Percentiles rank a stretch among this genome's conserved stretches.
phyloP scores from a whole-genome alignment of 2,329 filamentous ascomycete species.

The Blumeriella jaapii region DNA sequence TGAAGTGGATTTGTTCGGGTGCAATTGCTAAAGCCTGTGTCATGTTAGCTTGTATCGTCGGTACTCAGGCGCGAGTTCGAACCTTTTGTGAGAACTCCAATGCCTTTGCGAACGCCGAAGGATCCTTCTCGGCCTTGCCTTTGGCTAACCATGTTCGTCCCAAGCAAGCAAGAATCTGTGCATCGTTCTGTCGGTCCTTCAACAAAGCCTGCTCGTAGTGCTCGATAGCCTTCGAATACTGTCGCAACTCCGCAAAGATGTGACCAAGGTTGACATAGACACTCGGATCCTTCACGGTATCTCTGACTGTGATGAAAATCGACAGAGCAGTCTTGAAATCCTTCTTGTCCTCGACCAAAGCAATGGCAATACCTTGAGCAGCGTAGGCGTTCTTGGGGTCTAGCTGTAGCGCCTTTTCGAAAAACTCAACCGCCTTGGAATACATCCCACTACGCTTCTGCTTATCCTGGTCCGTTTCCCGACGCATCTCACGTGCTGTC shows the following conservation, averaged over 20 bases:
- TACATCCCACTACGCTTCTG: conserved; percentile 83
- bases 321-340: conserved; percentile 72
- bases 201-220: conserved; percentile 72
- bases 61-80: conserved; percentile 16
- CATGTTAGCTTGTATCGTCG: conserved; percentile 17
- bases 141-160: conserved; percentile 59
- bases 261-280: conserved; percentile 92
- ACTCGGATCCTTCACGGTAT: conserved; percentile 78
- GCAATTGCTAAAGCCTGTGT: conserved; percentile 60
- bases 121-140: conserved; percentile 51
- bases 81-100: conserved; percentile 55
- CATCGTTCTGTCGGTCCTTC: conserved; percentile 50
- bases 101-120: conserved; percentile 50
- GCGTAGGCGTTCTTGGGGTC: conserved; percentile 94
- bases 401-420: conserved; percentile 92
- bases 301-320: conserved; percentile 81
- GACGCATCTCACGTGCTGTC: conserved; percentile 86
- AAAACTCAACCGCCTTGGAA: conserved; percentile 90
- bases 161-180: conserved; percentile 58
- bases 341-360: conserved; percentile 87
- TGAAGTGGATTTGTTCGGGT: conserved; percentile 78
- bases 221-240: conserved; percentile 86
- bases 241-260: conserved; percentile 79
- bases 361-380: conserved; percentile 90
- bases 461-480: conserved; percentile 79